phyloP scores from a whole-genome alignment of 371 early-diverging fungal genomes.

The Zychaea mexicana region DNA sequence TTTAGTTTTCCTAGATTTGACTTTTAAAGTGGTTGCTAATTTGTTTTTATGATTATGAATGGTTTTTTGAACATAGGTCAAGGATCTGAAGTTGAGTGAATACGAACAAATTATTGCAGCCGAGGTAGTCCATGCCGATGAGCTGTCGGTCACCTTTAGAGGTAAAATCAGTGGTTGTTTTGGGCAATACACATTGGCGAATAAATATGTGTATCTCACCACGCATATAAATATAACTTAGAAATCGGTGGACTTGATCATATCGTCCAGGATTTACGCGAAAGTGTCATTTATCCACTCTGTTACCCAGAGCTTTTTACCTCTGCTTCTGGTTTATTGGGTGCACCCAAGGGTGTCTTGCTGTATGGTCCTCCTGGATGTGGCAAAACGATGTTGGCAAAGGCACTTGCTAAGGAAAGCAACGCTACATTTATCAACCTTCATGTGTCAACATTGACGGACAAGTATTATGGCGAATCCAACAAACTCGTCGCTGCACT shows the following conservation, averaged over 20 bases:
- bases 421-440: constrained; percentile 95
- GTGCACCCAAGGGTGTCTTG: constrained; percentile 93
- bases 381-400: constrained; percentile 98
- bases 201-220: too few species aligned
- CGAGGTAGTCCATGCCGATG: constrained; percentile 93
- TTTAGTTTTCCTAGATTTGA: not conserved
- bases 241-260: constrained; percentile 94
- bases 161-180: too few species aligned
- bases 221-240: constrained; percentile 20
- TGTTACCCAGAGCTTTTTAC: constrained; percentile 89
- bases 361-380: constrained; percentile 96
- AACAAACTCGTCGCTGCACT: constrained; percentile 92
- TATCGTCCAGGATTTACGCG: constrained; percentile 88
- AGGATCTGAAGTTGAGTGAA: constrained; percentile 81
- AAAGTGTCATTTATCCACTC: constrained; percentile 95
- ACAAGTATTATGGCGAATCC: constrained; percentile 98
- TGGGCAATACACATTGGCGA: too few species aligned
- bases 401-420: constrained; percentile 95
- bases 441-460: constrained; percentile 94
- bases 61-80: constrained; percentile 32
- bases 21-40: not conserved
- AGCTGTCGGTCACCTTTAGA: constrained; percentile 82
- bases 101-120: constrained; percentile 94
- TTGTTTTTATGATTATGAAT: not conserved
- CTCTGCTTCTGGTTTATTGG: constrained; percentile 83